Conservation (phyloP, 2,329 filamentous ascomycete species). For the Diaporthe sp. region DNA sequence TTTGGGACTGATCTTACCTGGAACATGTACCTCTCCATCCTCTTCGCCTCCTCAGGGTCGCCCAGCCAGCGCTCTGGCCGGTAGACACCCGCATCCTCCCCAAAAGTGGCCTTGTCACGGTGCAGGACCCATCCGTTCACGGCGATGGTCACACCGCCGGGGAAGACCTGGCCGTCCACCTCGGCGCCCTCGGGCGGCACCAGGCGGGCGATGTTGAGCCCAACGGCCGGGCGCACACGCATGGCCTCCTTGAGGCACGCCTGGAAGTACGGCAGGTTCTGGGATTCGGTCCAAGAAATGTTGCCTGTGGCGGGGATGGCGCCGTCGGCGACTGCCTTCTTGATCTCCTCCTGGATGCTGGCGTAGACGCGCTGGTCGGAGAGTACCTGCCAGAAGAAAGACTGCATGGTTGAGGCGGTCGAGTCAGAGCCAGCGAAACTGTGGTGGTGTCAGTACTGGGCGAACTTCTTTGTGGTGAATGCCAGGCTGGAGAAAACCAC, state of each 20-base stretch:
- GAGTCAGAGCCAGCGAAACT: conserved; percentile 73
- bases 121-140: conserved; percentile 68
- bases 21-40: conserved; percentile 68
- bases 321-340: conserved; percentile 52
- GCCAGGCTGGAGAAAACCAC: neutral
- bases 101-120: conserved; percentile 61
- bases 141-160: conserved; percentile 65
- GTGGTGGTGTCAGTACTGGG: conserved; percentile 8
- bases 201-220: conserved; percentile 64
- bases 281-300: conserved; percentile 61
- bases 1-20: conserved; percentile 54
- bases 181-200: conserved; percentile 65
- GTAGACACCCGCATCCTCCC: conserved; percentile 63
- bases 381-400: conserved; percentile 65
- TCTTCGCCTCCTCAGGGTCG: conserved; percentile 55
- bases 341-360: conserved; percentile 58
- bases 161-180: conserved; percentile 63
- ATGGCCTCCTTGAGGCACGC: conserved; percentile 69
- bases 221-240: conserved; percentile 67
- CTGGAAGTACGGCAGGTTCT: conserved; percentile 66
- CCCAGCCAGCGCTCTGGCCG: conserved; percentile 68
- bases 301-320: conserved; percentile 55
- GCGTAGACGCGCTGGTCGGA: conserved; percentile 57
- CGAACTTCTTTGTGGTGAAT: neutral
- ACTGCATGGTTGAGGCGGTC: conserved; percentile 70